A percentile compares a stretch with the other conserved stretches of the same genome.
Conservation (phyloP, 495 filamentous ascomycete species). For the Xylaria intraflava region DNA sequence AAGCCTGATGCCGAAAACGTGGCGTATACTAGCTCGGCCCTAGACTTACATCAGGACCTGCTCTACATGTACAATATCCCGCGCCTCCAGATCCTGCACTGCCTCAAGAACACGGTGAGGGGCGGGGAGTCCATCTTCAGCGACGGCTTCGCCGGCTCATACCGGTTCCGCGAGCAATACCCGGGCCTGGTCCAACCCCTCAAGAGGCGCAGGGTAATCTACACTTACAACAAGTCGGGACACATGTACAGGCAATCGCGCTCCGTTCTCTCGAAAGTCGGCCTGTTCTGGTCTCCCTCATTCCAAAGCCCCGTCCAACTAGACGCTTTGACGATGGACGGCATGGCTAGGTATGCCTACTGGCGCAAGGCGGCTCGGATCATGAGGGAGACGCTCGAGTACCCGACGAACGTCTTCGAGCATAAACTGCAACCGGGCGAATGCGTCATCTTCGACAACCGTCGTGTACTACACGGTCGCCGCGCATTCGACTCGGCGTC, state of each 20-base stretch:
- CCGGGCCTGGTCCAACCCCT: conserved; percentile 35
- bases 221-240: conserved; percentile 64
- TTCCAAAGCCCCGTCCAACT: conserved; percentile 27
- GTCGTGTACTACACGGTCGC: conserved; percentile 70
- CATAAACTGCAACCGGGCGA: conserved; percentile 69
- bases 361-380: conserved; percentile 36
- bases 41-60: conserved; percentile 88
- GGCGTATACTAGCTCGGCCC: conserved; percentile 73
- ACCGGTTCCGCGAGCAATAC: conserved; percentile 27
- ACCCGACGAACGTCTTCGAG: conserved; percentile 51
- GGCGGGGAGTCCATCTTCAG: conserved; percentile 81
- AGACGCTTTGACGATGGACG: not conserved
- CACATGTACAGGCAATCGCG: conserved; percentile 52
- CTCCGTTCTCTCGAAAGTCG: conserved; percentile 41
- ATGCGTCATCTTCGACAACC: conserved; percentile 83
- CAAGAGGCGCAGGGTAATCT: conserved; percentile 40
- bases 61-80: conserved; percentile 79
- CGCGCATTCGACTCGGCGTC: conserved; percentile 56
- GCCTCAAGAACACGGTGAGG: conserved; percentile 62
- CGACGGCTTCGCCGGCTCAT: conserved; percentile 60
- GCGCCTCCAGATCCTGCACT: conserved; percentile 79
- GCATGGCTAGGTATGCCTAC: not conserved
- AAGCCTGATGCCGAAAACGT: conserved; percentile 79
- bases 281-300: conserved; percentile 60
- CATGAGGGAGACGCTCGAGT: conserved; percentile 46